Evolutionary conservation across 345 rosid genomes (phyloP).

Genomic region (Sapria himalayana): DNA sequence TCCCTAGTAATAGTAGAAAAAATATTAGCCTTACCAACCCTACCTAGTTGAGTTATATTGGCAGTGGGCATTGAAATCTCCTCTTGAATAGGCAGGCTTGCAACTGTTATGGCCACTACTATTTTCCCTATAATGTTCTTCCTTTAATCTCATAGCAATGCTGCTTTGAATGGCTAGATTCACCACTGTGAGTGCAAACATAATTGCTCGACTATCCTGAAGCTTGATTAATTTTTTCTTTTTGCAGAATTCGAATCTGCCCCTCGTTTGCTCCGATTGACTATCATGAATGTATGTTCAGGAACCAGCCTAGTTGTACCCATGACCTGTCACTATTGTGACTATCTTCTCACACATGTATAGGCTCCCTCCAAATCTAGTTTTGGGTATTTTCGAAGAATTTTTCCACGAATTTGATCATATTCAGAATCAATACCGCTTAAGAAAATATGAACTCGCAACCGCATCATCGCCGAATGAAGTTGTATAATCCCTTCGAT

Average conservation of each 20-base stretch:
- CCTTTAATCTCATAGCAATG: neutral
- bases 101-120: neutral
- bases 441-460: too few relatives aligned
- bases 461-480: neutral
- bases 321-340: neutral
- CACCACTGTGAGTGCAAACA: neutral
- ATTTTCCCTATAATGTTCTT: neutral
- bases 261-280: neutral
- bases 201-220: neutral
- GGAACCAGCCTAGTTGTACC: neutral
- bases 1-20: neutral
- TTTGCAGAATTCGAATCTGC: neutral
- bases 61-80: neutral
- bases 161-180: neutral
- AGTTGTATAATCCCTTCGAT: neutral
- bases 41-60: neutral
- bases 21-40: too few relatives aligned
- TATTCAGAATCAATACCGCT: neutral
- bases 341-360: neutral
- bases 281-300: neutral
- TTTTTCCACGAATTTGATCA: too few relatives aligned
- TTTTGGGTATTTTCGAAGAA: neutral
- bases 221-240: neutral
- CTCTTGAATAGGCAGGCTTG: neutral
- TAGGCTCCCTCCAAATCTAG: neutral